A percentile compares a stretch with the other conserved stretches of the same genome.
phyloP scores from a whole-genome alignment of 495 filamentous ascomycete species.

The Amorphotheca resinae region DNA sequence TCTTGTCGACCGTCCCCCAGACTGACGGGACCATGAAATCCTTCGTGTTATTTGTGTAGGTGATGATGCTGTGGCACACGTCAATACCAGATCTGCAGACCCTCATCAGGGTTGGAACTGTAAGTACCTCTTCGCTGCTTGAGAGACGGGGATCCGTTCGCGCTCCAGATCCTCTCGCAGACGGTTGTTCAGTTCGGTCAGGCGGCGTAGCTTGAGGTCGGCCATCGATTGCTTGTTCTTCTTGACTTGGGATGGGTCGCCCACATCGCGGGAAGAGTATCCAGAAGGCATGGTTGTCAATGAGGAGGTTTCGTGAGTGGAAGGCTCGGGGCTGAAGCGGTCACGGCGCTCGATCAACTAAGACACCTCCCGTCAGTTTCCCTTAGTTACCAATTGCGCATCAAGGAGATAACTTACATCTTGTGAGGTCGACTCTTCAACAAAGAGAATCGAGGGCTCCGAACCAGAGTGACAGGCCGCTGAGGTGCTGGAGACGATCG shows the following conservation, averaged over 20 bases:
- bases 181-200: conserved; percentile 91
- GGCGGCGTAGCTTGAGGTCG: conserved; percentile 86
- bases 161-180: conserved; percentile 90
- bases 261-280: conserved; percentile 43
- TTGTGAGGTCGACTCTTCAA: too few relatives aligned
- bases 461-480: too few relatives aligned
- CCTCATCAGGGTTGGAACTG: conserved; percentile 13
- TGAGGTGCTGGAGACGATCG: background rate
- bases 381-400: background rate
- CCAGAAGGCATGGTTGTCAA: conserved; percentile 31
- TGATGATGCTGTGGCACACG: conserved; percentile 60
- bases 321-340: background rate
- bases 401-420: too few relatives aligned
- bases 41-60: conserved; percentile 89
- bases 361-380: background rate
- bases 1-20: conserved; percentile 88
- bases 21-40: conserved; percentile 98
- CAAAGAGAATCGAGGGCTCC: too few relatives aligned
- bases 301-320: conserved; percentile 3
- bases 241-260: conserved; percentile 59
- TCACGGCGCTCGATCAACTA: conserved; percentile 4
- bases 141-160: conserved; percentile 87
- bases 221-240: conserved; percentile 99
- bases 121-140: conserved; percentile 86
- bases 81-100: conserved; percentile 7